A percentile compares a stretch with the other conserved stretches of the same genome.
Conservation (phyloP, 176 grass and related monocot species). For the Puccinellia tenuiflora region DNA sequence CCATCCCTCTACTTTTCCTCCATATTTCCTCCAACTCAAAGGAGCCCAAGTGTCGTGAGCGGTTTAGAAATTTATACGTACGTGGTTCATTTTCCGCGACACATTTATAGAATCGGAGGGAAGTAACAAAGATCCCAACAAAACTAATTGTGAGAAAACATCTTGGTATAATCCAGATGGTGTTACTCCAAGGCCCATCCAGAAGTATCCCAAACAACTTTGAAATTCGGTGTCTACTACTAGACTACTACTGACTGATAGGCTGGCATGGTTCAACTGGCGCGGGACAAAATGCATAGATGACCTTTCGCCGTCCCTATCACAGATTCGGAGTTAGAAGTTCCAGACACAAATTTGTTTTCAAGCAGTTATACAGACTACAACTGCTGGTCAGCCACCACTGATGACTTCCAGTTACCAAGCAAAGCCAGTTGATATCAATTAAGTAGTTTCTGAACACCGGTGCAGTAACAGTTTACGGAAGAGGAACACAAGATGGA, state of each 20-base stretch:
- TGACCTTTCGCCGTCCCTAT: not conserved
- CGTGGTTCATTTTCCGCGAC: too few species aligned
- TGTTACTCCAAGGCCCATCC: not conserved
- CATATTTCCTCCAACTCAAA: too few species aligned
- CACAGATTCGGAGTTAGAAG: not conserved
- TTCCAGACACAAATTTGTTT: not conserved
- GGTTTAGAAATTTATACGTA: too few species aligned
- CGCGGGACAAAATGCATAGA: not conserved
- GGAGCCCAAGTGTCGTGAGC: too few species aligned
- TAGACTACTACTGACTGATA: not conserved
- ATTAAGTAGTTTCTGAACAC: not conserved
- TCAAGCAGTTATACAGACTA: not conserved
- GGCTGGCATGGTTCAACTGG: not conserved
- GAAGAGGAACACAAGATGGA: not conserved
- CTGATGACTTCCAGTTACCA: not conserved
- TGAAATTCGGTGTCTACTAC: not conserved
- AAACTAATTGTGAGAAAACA: not conserved
- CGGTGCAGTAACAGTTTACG: not conserved
- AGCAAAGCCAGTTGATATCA: not conserved
- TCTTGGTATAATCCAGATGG: not conserved
- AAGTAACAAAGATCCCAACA: not conserved
- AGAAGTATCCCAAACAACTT: not conserved
- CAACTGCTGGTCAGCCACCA: not conserved
- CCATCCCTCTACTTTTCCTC: too few species aligned
- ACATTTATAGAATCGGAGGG: too few species aligned